Conservation (phyloP, 2,329 filamentous ascomycete genomes). For the Clonostachys solani region DNA sequence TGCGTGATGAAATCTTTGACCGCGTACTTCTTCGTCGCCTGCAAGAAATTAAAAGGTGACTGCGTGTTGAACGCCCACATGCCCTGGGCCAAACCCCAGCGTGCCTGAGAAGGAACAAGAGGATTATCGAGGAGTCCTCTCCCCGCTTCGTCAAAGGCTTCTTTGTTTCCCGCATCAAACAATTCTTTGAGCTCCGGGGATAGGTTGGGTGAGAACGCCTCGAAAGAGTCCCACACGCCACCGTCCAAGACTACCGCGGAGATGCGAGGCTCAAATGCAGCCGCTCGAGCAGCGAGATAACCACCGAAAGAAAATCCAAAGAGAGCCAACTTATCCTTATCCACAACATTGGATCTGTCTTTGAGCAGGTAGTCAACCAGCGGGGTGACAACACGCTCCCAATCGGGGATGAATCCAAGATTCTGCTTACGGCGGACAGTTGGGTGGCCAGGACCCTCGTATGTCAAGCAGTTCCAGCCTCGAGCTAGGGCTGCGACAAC, state of each 20-base stretch:
- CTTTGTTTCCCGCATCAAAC: neutral
- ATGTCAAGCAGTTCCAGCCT: constrained; percentile 35
- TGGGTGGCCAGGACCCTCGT: constrained; percentile 40
- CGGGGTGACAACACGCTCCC: constrained; percentile 32
- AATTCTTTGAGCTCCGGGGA: neutral
- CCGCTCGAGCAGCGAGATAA: constrained; percentile 30
- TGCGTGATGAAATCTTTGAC: constrained; percentile 7
- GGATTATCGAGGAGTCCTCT: neutral
- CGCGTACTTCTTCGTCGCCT: constrained; percentile 6
- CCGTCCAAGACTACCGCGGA: constrained; percentile 31
- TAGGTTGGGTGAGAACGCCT: neutral
- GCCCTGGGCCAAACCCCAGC: constrained; percentile 17
- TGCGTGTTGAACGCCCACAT: constrained; percentile 16
- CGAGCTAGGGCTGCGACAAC: constrained; percentile 26
- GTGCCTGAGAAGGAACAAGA: constrained; percentile 4
- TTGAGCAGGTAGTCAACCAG: constrained; percentile 24
- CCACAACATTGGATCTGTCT: constrained; percentile 11
- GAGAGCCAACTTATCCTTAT: constrained; percentile 18
- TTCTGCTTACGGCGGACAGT: constrained; percentile 31
- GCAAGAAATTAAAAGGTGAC: constrained; percentile 13
- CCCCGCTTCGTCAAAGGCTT: constrained; percentile 10
- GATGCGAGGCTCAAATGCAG: constrained; percentile 37
- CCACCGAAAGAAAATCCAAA: constrained; percentile 36
- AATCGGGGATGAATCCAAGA: constrained; percentile 37
- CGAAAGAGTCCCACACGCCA: constrained; percentile 23